Evolutionary conservation across 768 basidiomycete species (phyloP), one percentile per base, ranked within the genome.

Genomic region (Nevesoporus exiguus): DNA sequence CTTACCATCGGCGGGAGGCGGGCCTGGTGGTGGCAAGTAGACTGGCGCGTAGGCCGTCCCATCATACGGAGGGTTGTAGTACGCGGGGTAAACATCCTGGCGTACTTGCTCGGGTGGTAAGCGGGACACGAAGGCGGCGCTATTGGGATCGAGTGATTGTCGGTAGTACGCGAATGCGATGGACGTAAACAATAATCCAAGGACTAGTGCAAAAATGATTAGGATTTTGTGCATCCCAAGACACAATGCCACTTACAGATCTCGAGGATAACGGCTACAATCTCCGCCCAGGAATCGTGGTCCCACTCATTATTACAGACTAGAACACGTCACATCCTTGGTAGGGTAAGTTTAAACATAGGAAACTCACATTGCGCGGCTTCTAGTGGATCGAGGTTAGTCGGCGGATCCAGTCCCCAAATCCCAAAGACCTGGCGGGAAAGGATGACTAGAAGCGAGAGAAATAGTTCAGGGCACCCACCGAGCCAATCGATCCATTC

Each of bases 111-210:
- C 67, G 19, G 52, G 73, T 55, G 58, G 83, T n/a, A 66, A 47
- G 39, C 82, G 82, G 13, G 71, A 63, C 39, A 76, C 60, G 65
- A 86, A 85, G 49, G 71, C 78, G 36, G 76, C 68, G 57, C 80
- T 81, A 3, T 78, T 68, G 1, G 91, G 90, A 67, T 91, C 86
- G 31, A 84, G 77, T 2, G 83, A 64, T 70, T 94, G 91, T 22
- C 85, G 84, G 64, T 87, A 84, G 74, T 85, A 94, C 14, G 78
- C 76, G 66, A 86, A 87, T 3, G 84, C 80, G 60, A 89, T 61
- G 45, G 77, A 58, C n/a, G 80, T 78, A 76, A 91, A 90, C 55
- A 92, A 66, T 34, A 74, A 59, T 41, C 78, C 76, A 44, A 88
- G 61, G 45, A 82, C 85, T 88, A 60, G 2, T 27, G 0, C n/a